Evolutionary conservation across 169 alveolate species (phyloP), one percentile per base, ranked within the genome.

Genomic region (Theileria annulata): DNA sequence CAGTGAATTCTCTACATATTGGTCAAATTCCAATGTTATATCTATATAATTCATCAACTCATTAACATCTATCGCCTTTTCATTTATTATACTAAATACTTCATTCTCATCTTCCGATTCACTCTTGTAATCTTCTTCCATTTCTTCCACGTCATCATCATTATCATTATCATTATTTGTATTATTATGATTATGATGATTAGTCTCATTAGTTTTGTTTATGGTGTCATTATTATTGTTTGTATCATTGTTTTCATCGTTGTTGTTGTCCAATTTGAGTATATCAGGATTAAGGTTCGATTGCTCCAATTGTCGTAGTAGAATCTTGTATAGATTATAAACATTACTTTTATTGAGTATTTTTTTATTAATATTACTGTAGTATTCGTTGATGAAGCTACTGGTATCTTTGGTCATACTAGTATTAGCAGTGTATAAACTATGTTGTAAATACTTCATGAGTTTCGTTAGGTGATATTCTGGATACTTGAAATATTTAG

Each of bases 1-100:
- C 19, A 60, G 15, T 19, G 48, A 25, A 33, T 60, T 60, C 48
- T 25, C 27, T 27, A 60, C 35, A n/a, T 60, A 60, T 4, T 60
- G n/a, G 69, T 60, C 69, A n/a, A 60, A 60, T 3, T 60, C 69
- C 69, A 60, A 23, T 27, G 27, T 60, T 9, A 60, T 60, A n/a
- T 60, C 69, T 33, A 60, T 27, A 33, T 60, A 60, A 9, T 60
- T 33, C 69, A 60, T 27, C 9, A 60, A n/a, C 37, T 60, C 69
- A n/a, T 60, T 33, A 4, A 25, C 69, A n/a, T 56, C 30, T 56
- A 19, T 56, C 9, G 33, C 12, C 64, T 33, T n/a, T 9, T 60
- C 47, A 35, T 35, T 35, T 35, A 35, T 35, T 35, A 35, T 35
- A 35, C 47, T 35, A 35, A 35, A 35, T 35, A 35, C 47, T 35